Evolutionary conservation across 805 yeast genomes (phyloP), one percentile per base, ranked within the genome.

Genomic region (Pichia eremophila): DNA sequence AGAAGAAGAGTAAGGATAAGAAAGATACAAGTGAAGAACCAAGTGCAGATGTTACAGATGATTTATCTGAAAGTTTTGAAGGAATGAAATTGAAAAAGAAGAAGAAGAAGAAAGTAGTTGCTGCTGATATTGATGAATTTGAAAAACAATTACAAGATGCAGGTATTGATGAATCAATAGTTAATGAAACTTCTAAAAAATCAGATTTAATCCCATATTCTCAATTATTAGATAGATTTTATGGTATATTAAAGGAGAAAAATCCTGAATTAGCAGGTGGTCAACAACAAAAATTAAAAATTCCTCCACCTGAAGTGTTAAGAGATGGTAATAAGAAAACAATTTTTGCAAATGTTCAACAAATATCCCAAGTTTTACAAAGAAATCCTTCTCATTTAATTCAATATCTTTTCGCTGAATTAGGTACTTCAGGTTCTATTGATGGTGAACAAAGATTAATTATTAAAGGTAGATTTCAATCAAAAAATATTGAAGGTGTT

Each of bases 261-360:
- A 93, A 93, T 72, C 99, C 99, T 52, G 99, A 93, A 68, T 78
- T 93, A 61, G 99, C 98, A 41, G 97, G 97, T 64, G 98, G 91
- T 65, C 82, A 95, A 69, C 75, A 86, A 31, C 91, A 95, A 39
- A 90, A 91, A 70, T 84, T 90, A 71, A 85, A 91, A 76, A 89
- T 93, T 61, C 99, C 99, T 45, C 98, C 98, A 40, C 99, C 99
- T 53, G 76, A 84, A 55, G 93, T 95, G 67, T 84, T 83, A 68
- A 89, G 99, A 74, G 99, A 93, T 72, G 98, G 99, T 69, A 80
- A 81, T 64, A 93, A 93, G 72, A 93, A 90, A 78, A 89, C 99
- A 15, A 79, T 90, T 62, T 93, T 93, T 65, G 89, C 96, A 55
- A 93, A 93, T 69, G 90, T 93, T 56, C 95, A 90, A 72, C 95